Percentiles rank a stretch among this genome's conserved stretches.
These are phyloP conservation scores for Ceratobasidium sp. DNA, from an alignment of 1,284 basidiomycete species.

Conservation along the genomic window DNA sequence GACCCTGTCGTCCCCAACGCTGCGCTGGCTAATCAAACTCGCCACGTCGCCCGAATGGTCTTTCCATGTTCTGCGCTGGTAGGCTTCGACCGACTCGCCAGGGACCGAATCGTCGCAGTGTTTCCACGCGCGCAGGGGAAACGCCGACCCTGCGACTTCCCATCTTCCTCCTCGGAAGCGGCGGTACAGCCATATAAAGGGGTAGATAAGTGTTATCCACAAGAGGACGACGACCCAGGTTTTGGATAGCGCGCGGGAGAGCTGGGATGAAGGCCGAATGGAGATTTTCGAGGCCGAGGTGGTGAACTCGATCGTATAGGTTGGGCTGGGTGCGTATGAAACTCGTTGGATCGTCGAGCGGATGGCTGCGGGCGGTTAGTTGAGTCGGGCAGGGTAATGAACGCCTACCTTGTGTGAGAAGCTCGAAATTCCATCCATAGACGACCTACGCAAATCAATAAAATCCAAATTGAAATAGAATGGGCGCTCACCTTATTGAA, in stretches of 20 bases:
- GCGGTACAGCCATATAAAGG: constrained; percentile 75
- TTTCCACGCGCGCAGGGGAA: constrained; percentile 59
- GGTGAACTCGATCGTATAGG: constrained; percentile 59
- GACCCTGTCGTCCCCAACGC: not conserved
- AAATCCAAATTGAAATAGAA: not conserved
- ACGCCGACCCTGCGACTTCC: constrained; percentile 72
- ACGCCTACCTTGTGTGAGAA: constrained; percentile 52
- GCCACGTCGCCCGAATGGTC: not conserved
- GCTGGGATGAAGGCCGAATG: constrained; percentile 64
- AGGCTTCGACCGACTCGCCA: constrained; percentile 38
- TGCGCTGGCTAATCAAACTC: not conserved
- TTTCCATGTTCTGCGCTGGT: constrained; percentile 18
- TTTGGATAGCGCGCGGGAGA: constrained; percentile 67
- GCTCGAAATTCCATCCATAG: constrained; percentile 72
- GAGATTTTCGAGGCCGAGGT: constrained; percentile 55
- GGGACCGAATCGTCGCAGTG: constrained; percentile 40
- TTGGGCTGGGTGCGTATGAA: constrained; percentile 55
- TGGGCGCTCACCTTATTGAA: constrained; percentile 59
- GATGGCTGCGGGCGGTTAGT: constrained; percentile 51
- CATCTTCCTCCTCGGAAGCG: constrained; percentile 71
- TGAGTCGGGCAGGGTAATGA: not conserved
- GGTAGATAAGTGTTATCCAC: constrained; percentile 69
- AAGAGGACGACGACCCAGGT: constrained; percentile 68
- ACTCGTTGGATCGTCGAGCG: constrained; percentile 60
- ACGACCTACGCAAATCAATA: constrained; percentile 46